Base-by-base conservation (phyloP, 2,329 filamentous ascomycete genomes). In the Trichophyton benhamiae region DNA sequence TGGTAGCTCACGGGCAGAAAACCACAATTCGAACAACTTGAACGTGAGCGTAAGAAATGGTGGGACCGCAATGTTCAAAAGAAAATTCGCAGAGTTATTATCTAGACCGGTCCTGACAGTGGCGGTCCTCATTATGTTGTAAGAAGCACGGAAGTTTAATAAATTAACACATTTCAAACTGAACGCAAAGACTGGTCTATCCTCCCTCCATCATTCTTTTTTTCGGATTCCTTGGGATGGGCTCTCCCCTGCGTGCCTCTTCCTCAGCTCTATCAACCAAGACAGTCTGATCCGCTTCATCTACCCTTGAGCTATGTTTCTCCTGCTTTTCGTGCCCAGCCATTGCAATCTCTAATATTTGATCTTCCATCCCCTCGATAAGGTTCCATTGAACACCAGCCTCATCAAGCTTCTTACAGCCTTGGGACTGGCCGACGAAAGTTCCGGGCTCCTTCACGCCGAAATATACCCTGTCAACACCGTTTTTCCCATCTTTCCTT, bases 371-470 rank as follows among this genome's bases (percentile, higher is more conserved):
- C 0, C 91, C 92, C 17, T 78, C 67, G 2, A 96, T 82, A 71
- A 87, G 83, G 48, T 88, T 76, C 65, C 92, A 89, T 52, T 83
- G 74, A 59, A 99, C 82, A 0, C 90, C 91, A 3, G 84, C 85
- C 53, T 83, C 82, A 67, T 86, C 81, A 61, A 99, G 77, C 71
- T 83, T 86, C 67, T 74, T 77, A 67, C 85, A 84, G 6, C 91
- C 91, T 62, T 86, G 82, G 66, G 95, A 97, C 63, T 87, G 81
- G 4, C 84, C 85, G 17, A 97, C 89, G 75, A 97, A 99, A 36
- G 84, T 96, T 68, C 88, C 87, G 0, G 94, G 94, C 75, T 99
- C 94, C 67, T 86, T 81, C 0, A 96, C 88, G 0, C 94, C 94
- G 30, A 95, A 85, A 67, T 92, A 95, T 3, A 99, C 90, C 55